Conservation (phyloP, 257 asterid genomes). For the Capsicum baccatum region DNA sequence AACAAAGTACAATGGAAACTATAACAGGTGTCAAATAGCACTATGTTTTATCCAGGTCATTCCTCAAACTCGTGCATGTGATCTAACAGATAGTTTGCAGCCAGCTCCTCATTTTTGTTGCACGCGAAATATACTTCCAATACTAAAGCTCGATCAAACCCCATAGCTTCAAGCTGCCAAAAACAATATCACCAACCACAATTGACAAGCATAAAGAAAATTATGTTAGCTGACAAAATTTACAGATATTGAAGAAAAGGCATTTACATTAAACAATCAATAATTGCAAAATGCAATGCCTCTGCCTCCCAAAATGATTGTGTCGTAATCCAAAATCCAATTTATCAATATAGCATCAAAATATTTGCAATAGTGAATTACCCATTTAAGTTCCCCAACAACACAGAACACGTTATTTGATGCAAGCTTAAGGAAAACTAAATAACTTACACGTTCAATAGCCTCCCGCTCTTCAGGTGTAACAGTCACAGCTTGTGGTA, state of each 20-base stretch:
- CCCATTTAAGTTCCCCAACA: neutral
- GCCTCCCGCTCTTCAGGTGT: constrained; percentile 94
- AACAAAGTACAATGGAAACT: neutral
- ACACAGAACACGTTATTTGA: neutral
- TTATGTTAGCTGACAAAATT: neutral
- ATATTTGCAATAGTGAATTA: neutral
- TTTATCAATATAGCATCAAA: neutral
- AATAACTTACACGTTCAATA: constrained; percentile 74
- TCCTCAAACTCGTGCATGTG: constrained; percentile 88
- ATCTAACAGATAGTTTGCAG: constrained; percentile 84
- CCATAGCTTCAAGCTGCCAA: constrained; percentile 94
- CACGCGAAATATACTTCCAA: constrained; percentile 88
- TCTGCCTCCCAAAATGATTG: neutral
- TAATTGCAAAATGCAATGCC: constrained; percentile 20
- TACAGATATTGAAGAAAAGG: neutral
- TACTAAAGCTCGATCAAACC: constrained; percentile 79
- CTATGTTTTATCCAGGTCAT: constrained; percentile 34
- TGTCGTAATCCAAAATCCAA: neutral
- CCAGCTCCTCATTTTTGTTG: constrained; percentile 95
- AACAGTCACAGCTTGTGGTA: constrained; percentile 86
- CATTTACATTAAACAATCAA: neutral
- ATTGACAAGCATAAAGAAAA: neutral
- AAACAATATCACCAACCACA: constrained; percentile 28
- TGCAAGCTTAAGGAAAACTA: neutral
- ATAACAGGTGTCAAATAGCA: constrained; percentile 11